Percentiles rank a stretch among this genome's conserved stretches.
Conservation (phyloP, 768 basidiomycete species). For the Udeniomyces megalosporus region DNA sequence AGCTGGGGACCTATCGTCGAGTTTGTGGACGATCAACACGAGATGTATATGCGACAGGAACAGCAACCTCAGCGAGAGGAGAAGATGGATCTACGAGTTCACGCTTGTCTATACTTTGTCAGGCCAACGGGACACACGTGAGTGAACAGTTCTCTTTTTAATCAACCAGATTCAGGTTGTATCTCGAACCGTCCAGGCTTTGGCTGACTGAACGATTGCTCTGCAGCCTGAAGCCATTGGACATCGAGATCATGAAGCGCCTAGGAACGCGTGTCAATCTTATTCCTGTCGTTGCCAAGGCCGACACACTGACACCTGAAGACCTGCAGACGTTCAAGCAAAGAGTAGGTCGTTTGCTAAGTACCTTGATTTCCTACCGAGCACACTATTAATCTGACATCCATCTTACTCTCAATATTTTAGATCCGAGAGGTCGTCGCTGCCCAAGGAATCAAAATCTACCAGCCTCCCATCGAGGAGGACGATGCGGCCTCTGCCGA, state of each 20-base stretch:
- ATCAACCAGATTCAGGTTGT: no score
- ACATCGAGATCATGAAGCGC: constrained; percentile 99
- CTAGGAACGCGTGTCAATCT: constrained; percentile 95
- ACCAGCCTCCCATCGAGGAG: constrained; percentile 75
- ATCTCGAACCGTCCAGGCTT: no score
- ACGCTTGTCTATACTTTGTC: constrained; percentile 95
- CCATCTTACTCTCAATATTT: not conserved
- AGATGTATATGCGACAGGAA: constrained; percentile 92
- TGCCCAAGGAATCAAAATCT: constrained; percentile 88
- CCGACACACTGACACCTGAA: constrained; percentile 88
- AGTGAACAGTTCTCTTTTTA: constrained; percentile 29
- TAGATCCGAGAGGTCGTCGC: constrained; percentile 75
- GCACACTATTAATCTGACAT: not conserved
- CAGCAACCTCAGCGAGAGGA: constrained; percentile 92
- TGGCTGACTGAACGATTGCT: no score
- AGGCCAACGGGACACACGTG: constrained; percentile 91
- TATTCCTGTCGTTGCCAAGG: constrained; percentile 93
- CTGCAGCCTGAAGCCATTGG: constrained; percentile 87
- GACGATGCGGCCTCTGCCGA: constrained; percentile 78
- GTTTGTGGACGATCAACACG: constrained; percentile 92
- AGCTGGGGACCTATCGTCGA: constrained; percentile 91
- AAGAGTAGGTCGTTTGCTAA: constrained; percentile 41
- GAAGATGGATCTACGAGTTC: constrained; percentile 88
- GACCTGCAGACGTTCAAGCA: constrained; percentile 86
- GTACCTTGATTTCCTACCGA: not conserved